A percentile compares a stretch with the other conserved stretches of the same genome.
These are phyloP conservation scores for Yamadazyma paraphyllophila DNA, from an alignment of 805 yeast species.

Conservation along the genomic window DNA sequence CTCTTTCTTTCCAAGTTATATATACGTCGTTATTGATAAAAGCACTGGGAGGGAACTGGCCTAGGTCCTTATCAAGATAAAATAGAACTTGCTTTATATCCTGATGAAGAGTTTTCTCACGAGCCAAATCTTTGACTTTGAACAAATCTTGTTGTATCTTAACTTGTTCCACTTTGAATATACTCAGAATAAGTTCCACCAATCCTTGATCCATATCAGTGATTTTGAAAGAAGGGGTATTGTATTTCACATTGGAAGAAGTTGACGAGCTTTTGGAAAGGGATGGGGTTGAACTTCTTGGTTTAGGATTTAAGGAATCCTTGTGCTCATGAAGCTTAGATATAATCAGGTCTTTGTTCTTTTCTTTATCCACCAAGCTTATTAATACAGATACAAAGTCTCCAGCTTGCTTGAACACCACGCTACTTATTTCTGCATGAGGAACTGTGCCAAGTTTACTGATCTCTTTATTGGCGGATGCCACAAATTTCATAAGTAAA, in stretches of 20 bases:
- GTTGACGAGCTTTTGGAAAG: slow-evolving; percentile 2
- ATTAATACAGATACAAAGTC: slow-evolving; percentile 38
- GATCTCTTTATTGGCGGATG: slow-evolving; percentile 52
- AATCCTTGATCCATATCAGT: slow-evolving; percentile 53
- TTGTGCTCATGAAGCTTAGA: slow-evolving; percentile 45
- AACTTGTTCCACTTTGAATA: slow-evolving; percentile 50
- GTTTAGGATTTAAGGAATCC: slow-evolving; percentile 30
- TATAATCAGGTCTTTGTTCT: slow-evolving; percentile 35
- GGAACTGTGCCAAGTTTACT: slow-evolving; percentile 38
- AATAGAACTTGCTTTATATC: slow-evolving; percentile 34
- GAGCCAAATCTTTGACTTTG: slow-evolving; percentile 37
- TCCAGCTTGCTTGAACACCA: slow-evolving; percentile 37
- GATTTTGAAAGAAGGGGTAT: slow-evolving; percentile 51
- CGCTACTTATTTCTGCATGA: slow-evolving; percentile 27
- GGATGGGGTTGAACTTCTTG: slow-evolving; percentile 1
- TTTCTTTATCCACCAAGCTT: slow-evolving; percentile 35
- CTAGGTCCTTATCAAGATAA: slow-evolving; percentile 38
- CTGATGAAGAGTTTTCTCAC: slow-evolving; percentile 37
- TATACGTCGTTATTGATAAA: slow-evolving; percentile 25
- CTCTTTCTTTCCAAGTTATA: slow-evolving; percentile 33
- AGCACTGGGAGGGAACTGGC: slow-evolving; percentile 31
- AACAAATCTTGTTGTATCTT: slow-evolving; percentile 56
- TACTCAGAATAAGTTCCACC: slow-evolving; percentile 37
- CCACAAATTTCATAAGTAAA: slow-evolving; percentile 51
- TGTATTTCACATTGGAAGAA: slow-evolving; percentile 19